Conservation (phyloP, 495 filamentous ascomycete species). For the Parachaetomium inaequale region DNA sequence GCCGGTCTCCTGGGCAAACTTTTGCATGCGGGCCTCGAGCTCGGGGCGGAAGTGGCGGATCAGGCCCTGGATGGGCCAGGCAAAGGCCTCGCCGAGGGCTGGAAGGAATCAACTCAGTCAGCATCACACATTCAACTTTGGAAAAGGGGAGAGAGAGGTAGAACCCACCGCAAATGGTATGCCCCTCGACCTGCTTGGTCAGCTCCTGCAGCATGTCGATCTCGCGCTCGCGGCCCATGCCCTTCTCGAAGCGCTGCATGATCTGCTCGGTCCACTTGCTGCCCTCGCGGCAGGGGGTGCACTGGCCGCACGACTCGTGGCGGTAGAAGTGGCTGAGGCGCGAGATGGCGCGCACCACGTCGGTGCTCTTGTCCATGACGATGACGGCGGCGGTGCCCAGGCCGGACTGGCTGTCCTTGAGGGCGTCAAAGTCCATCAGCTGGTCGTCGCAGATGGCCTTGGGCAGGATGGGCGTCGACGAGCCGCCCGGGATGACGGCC, state of each 20-base stretch:
- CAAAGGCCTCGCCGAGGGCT: conserved; percentile 94
- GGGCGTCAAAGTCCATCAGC: conserved; percentile 97
- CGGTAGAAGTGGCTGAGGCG: conserved; percentile 94
- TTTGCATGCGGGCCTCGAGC: conserved; percentile 80
- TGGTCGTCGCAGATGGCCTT: conserved; percentile 85
- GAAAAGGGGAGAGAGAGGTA: neutral
- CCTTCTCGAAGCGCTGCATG: conserved; percentile 92
- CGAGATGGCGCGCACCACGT: conserved; percentile 90
- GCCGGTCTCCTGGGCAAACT: conserved; percentile 65
- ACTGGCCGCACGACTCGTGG: conserved; percentile 97
- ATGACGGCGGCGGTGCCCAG: conserved; percentile 98
- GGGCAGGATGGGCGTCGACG: conserved; percentile 91
- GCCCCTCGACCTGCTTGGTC: conserved; percentile 98
- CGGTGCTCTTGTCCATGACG: conserved; percentile 96
- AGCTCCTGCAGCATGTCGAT: conserved; percentile 99
- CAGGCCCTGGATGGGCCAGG: conserved; percentile 96
- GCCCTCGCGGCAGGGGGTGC: conserved; percentile 96
- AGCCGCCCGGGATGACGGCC: conserved; percentile 93
- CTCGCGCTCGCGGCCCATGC: conserved; percentile 79
- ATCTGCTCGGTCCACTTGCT: conserved; percentile 98
- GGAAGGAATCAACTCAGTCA: neutral
- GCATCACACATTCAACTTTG: neutral
- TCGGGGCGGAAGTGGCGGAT: conserved; percentile 97
- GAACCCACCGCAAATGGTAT: conserved; percentile 86
- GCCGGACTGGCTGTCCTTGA: conserved; percentile 96